These are phyloP conservation scores for Trichothecium roseum DNA, from an alignment of 2,329 filamentous ascomycete species.

Conservation along the genomic window DNA sequence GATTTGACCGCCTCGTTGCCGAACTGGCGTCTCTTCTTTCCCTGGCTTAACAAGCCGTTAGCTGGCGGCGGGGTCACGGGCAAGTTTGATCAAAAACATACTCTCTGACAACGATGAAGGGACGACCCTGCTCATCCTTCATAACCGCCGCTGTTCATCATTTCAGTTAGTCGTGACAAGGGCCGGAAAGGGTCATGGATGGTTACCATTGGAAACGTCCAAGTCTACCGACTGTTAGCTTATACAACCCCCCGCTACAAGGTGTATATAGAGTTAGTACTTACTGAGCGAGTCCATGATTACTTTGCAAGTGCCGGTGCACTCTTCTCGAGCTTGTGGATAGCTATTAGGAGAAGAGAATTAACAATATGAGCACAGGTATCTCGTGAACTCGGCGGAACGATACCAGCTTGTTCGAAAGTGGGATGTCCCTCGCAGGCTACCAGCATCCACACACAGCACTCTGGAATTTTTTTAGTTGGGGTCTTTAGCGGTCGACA, in stretches of 20 bases:
- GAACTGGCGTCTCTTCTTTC: conserved; percentile 93
- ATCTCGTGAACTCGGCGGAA: too few species aligned
- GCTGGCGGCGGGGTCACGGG: conserved; percentile 5
- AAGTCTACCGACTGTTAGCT: conserved; percentile 50
- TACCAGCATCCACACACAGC: too few species aligned
- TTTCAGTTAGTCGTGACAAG: conserved; percentile 8
- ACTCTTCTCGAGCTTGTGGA: not conserved
- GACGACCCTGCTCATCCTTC: conserved; percentile 94
- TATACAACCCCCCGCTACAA: conserved; percentile 4
- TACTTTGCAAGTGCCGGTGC: not conserved
- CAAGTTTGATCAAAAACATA: conserved; percentile 36
- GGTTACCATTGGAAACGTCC: conserved; percentile 72
- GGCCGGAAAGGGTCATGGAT: not conserved
- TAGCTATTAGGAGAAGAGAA: too few species aligned
- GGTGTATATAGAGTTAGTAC: not conserved
- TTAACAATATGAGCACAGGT: too few species aligned
- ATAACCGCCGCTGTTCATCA: conserved; percentile 53
- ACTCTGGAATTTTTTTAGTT: too few species aligned
- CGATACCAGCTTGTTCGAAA: not conserved
- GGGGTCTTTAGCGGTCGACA: too few species aligned
- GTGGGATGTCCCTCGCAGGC: not conserved
- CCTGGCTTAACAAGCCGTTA: conserved; percentile 55
- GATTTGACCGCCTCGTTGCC: conserved; percentile 97
- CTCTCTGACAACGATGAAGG: conserved; percentile 98
- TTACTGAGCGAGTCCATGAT: conserved; percentile 4